These are phyloP conservation scores for Yamadazyma phyllophila DNA, from an alignment of 805 yeast species.

Conservation along the genomic window DNA sequence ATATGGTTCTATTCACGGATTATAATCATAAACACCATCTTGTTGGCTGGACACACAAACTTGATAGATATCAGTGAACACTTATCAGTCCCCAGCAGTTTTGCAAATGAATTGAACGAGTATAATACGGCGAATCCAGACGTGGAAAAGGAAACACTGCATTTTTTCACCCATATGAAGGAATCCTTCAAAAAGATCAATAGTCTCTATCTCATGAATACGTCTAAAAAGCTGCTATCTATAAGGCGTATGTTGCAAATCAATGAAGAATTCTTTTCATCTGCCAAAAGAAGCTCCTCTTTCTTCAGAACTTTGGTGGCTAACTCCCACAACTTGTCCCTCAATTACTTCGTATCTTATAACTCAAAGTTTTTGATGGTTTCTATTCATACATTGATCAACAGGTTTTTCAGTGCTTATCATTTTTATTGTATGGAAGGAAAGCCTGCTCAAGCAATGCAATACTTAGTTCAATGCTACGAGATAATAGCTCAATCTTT, in stretches of 20 bases:
- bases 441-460: constrained; percentile 29
- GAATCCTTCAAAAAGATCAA: neutral
- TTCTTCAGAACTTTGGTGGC: neutral
- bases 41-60: neutral
- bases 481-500: constrained; percentile 23
- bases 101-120: neutral
- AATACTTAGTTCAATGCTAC: constrained; percentile 28
- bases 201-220: constrained; percentile 10
- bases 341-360: neutral
- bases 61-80: neutral
- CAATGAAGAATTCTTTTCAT: neutral
- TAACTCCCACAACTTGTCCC: neutral
- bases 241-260: neutral
- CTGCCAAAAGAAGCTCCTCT: neutral
- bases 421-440: constrained; percentile 34
- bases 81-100: neutral
- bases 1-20: constrained; percentile 17
- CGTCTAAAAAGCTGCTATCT: constrained; percentile 1
- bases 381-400: constrained; percentile 25
- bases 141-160: neutral
- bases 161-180: neutral
- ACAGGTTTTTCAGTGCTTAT: constrained; percentile 12
- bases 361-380: constrained; percentile 7
- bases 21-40: neutral
- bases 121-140: neutral